phyloP scores from a whole-genome alignment of 2,329 filamentous ascomycete species.

The Emergomyces pasteurianus region DNA sequence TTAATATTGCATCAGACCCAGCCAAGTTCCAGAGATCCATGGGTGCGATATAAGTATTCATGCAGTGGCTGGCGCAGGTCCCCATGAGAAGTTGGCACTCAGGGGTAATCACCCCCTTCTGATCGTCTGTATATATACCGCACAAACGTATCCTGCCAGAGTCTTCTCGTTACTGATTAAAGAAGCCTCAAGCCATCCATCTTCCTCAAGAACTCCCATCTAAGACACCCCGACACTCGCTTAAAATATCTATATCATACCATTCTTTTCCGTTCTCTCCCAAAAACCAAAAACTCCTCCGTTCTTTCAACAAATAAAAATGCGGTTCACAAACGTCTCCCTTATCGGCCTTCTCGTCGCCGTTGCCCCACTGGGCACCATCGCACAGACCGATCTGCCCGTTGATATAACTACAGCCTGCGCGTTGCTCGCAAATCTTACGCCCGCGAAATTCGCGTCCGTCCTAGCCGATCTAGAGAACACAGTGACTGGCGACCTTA shows the following conservation, averaged over 20 bases:
- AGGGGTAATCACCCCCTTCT: background rate
- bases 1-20: background rate
- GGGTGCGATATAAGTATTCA: background rate
- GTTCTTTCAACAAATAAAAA: background rate
- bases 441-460: background rate
- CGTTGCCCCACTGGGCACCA: background rate
- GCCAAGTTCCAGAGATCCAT: background rate
- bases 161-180: background rate
- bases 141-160: background rate
- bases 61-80: background rate
- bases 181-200: background rate
- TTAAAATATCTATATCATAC: background rate
- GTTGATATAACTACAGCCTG: background rate
- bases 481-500: background rate
- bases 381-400: background rate
- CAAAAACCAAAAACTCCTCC: background rate
- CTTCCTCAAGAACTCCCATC: background rate
- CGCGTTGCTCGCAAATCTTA: background rate
- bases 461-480: background rate
- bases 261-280: background rate
- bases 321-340: background rate
- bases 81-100: background rate
- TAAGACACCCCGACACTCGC: background rate
- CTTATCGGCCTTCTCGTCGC: background rate
- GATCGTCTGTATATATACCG: background rate